A percentile compares a stretch with the other conserved stretches of the same genome.
phyloP scores from a whole-genome alignment of 495 filamentous ascomycete species.

The Neurospora sp. region DNA sequence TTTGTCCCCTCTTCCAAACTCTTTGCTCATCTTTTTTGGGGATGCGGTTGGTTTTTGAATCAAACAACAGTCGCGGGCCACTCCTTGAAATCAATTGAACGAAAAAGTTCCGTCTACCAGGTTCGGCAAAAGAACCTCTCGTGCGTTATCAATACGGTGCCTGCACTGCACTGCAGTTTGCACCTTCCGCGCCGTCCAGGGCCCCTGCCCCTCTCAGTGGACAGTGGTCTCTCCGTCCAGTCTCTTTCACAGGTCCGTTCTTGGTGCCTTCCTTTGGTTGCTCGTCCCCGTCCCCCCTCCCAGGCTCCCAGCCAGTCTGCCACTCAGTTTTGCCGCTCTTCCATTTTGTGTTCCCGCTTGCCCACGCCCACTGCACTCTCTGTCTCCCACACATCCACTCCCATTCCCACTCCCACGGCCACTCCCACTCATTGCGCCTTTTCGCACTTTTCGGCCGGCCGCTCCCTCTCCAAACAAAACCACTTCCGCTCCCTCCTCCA shows the following conservation, averaged over 20 bases:
- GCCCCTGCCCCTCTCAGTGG: background rate
- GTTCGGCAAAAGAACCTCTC: background rate
- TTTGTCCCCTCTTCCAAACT: background rate
- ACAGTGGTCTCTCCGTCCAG: background rate
- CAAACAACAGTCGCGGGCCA: background rate
- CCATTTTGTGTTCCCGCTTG: background rate
- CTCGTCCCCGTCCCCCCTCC: background rate
- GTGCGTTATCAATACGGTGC: too few species aligned
- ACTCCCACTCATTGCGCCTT: background rate
- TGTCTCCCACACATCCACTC: background rate
- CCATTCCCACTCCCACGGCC: background rate
- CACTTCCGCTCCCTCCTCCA: conserved; percentile 16
- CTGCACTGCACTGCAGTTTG: background rate
- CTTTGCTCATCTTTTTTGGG: background rate
- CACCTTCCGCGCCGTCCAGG: background rate
- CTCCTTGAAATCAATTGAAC: background rate
- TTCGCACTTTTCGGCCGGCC: background rate
- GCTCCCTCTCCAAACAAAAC: conserved; percentile 21
- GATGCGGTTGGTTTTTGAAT: background rate
- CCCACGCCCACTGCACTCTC: background rate
- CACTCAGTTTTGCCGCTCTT: background rate
- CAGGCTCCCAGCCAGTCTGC: background rate
- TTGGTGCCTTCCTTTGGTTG: background rate
- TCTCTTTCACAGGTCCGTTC: background rate
- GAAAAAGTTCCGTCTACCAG: background rate